Evolutionary conservation across 148 eudicot genomes (phyloP).

Genomic region (Vaccinium corymbosum): DNA sequence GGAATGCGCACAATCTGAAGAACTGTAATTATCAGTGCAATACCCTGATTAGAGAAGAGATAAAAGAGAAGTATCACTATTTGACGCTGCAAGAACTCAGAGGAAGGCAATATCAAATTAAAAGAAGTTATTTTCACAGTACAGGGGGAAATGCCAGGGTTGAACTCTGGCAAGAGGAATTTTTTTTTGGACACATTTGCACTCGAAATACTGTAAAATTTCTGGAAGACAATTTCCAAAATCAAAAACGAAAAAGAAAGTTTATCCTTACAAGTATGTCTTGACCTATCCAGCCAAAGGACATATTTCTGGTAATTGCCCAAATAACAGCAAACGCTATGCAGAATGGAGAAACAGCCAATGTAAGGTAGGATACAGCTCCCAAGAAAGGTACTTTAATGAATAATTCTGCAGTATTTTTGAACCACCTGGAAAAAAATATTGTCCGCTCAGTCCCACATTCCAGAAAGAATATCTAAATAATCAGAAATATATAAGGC

Average conservation of each 20-base stretch:
- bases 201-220: background rate
- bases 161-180: background rate
- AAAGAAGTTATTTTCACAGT: background rate
- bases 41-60: slow-evolving; percentile 49
- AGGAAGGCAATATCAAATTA: background rate
- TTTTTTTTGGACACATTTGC: background rate
- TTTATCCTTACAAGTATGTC: slow-evolving; percentile 74
- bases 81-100: background rate
- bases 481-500: background rate
- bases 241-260: background rate
- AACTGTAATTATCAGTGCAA: slow-evolving; percentile 74
- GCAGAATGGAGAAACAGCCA: slow-evolving; percentile 83
- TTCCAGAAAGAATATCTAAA: background rate
- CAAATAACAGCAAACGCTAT: slow-evolving; percentile 64
- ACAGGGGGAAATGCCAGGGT: background rate
- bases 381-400: slow-evolving; percentile 73
- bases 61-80: slow-evolving; percentile 10
- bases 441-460: background rate
- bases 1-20: slow-evolving; percentile 79
- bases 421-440: slow-evolving; percentile 55
- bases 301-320: slow-evolving; percentile 55
- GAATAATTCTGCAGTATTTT: slow-evolving; percentile 45
- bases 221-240: background rate
- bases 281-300: slow-evolving; percentile 88
- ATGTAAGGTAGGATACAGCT: slow-evolving; percentile 67